Conservation (phyloP, 2,329 filamentous ascomycete species). For the Alternaria sp. region DNA sequence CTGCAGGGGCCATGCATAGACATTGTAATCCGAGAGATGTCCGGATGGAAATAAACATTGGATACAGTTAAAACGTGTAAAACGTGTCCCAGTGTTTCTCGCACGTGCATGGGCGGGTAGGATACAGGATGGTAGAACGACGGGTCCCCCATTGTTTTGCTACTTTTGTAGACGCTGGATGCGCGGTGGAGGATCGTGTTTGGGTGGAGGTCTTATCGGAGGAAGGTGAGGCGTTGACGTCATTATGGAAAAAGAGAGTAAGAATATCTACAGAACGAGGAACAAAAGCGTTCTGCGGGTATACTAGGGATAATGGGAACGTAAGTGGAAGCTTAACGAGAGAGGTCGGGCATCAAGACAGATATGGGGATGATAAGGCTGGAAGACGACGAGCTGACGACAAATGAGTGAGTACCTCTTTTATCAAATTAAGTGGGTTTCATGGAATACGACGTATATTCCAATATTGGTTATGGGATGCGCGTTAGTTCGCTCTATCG, state of each 20-base stretch:
- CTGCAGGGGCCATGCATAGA: not conserved
- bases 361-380: not conserved
- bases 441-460: not conserved
- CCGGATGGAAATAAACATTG: too few relatives aligned
- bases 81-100: not conserved
- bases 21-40: not conserved
- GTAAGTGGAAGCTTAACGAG: fast-evolving
- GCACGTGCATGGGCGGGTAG: not conserved
- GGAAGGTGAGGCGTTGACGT: not conserved
- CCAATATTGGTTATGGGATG: not conserved
- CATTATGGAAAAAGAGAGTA: too few relatives aligned
- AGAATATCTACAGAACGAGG: too few relatives aligned
- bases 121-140: not conserved
- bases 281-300: not conserved
- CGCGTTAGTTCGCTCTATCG: not conserved
- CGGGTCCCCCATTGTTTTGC: not conserved
- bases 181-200: not conserved
- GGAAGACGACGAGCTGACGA: not conserved
- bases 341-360: not conserved
- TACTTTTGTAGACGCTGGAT: not conserved
- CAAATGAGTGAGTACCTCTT: not conserved
- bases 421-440: not conserved
- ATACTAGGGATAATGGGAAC: not conserved
- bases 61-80: too few relatives aligned
- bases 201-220: too few relatives aligned